Evolutionary conservation across 2,329 filamentous ascomycete genomes (phyloP).

Genomic region (Diaporthe caulivora): DNA sequence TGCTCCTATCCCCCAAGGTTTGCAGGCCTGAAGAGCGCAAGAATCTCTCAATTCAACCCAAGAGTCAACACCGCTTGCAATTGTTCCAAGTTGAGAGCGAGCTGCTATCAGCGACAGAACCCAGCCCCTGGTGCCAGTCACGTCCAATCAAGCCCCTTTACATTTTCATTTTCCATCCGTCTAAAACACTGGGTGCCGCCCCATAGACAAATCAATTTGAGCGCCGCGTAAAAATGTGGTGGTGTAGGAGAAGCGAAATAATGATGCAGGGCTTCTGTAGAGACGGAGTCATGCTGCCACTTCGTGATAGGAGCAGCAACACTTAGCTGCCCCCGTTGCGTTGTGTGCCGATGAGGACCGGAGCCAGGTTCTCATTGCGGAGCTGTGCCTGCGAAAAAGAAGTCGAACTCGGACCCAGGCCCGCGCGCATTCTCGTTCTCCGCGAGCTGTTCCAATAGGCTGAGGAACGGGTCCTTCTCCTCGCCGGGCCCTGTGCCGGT

Average conservation of each 20-base stretch:
- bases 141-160: background rate
- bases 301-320: background rate
- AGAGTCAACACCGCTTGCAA: background rate
- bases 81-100: background rate
- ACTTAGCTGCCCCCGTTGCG: background rate
- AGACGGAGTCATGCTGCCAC: background rate
- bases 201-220: slow-evolving; percentile 4
- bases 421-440: slow-evolving; percentile 81
- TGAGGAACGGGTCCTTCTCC: slow-evolving; percentile 86
- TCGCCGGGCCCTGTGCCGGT: slow-evolving; percentile 63
- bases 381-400: slow-evolving; percentile 67
- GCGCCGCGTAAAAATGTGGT: background rate
- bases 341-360: too few relatives aligned
- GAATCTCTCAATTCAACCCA: background rate
- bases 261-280: background rate
- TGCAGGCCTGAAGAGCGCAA: background rate
- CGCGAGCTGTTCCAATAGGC: slow-evolving; percentile 82
- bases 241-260: background rate
- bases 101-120: slow-evolving; percentile 9
- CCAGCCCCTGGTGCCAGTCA: background rate
- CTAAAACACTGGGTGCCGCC: slow-evolving; percentile 10
- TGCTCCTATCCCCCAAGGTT: background rate
- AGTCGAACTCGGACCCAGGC: slow-evolving; percentile 81
- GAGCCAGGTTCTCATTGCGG: slow-evolving; percentile 32
- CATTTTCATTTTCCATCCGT: slow-evolving; percentile 5